A percentile compares a stretch with the other conserved stretches of the same genome.
These are phyloP conservation scores for Trichophyton mentagrophytes DNA, from an alignment of 2,329 filamentous ascomycete species.

Conservation along the genomic window DNA sequence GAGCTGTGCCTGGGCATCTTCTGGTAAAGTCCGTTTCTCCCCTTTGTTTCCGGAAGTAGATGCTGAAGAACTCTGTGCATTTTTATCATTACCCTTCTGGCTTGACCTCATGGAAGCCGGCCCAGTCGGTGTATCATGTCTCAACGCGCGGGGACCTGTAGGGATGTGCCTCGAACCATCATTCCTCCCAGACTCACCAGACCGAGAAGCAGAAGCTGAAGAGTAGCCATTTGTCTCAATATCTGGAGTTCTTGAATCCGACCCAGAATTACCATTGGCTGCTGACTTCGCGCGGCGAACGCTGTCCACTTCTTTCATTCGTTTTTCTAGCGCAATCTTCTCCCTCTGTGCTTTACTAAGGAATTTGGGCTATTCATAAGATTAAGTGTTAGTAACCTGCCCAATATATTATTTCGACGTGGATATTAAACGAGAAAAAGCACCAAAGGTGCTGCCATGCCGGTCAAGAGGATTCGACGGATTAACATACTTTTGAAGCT, in stretches of 20 bases:
- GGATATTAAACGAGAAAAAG: background rate
- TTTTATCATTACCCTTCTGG: slow-evolving; percentile 37
- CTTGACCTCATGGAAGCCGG: slow-evolving; percentile 38
- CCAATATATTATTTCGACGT: background rate
- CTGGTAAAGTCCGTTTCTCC: slow-evolving; percentile 35
- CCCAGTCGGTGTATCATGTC: slow-evolving; percentile 38
- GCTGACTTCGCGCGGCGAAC: slow-evolving; percentile 34
- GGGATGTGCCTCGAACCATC: slow-evolving; percentile 39
- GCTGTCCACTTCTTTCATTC: slow-evolving; percentile 57
- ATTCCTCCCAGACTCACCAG: slow-evolving; percentile 16
- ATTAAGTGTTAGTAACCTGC: slow-evolving; percentile 11
- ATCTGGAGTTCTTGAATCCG: slow-evolving; percentile 9
- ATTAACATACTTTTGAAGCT: slow-evolving; percentile 52
- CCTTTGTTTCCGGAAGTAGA: slow-evolving; percentile 20
- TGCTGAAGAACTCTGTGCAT: slow-evolving; percentile 27
- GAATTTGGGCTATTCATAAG: slow-evolving; percentile 54
- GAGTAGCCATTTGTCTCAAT: slow-evolving; percentile 8
- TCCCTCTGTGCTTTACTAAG: slow-evolving; percentile 73
- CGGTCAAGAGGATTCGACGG: background rate
- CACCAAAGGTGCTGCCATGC: background rate
- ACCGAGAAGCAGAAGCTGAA: slow-evolving; percentile 5
- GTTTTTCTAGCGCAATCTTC: slow-evolving; percentile 63
- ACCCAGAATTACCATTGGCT: slow-evolving; percentile 13
- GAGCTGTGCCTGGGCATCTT: slow-evolving; percentile 58
- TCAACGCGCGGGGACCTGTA: slow-evolving; percentile 60